These are phyloP conservation scores for Quercus tomentella DNA, from an alignment of 331 rosid genomes.

Conservation along the genomic window DNA sequence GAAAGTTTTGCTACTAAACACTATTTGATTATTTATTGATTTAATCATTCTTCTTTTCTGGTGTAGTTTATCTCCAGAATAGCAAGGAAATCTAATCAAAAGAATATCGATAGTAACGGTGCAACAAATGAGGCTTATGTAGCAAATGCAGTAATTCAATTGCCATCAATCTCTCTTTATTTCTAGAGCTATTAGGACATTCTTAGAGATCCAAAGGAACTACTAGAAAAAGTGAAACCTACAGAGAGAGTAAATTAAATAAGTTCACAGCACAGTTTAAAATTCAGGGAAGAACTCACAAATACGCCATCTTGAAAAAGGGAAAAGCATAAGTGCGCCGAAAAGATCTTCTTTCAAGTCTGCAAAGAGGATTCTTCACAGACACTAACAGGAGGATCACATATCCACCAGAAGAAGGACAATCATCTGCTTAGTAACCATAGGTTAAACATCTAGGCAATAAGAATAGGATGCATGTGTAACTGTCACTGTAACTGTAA, in stretches of 20 bases:
- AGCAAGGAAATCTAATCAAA: slow-evolving; percentile 84
- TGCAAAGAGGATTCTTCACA: slow-evolving; percentile 61
- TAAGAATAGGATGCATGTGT: neutral
- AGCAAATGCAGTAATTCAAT: slow-evolving; percentile 68
- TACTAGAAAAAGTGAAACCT: neutral
- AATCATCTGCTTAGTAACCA: slow-evolving; percentile 2
- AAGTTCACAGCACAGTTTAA: neutral
- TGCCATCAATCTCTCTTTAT: slow-evolving; percentile 8
- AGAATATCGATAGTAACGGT: slow-evolving; percentile 85
- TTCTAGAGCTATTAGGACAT: neutral
- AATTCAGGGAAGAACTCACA: slow-evolving; percentile 2
- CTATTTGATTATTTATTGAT: neutral
- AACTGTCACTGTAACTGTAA: no score
- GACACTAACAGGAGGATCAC: slow-evolving; percentile 83
- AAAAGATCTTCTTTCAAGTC: slow-evolving; percentile 69
- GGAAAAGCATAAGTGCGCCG: slow-evolving; percentile 60
- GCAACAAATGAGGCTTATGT: slow-evolving; percentile 96
- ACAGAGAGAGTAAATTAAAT: neutral
- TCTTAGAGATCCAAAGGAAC: neutral
- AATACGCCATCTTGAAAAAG: slow-evolving; percentile 33
- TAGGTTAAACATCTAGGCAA: neutral
- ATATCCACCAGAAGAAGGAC: slow-evolving; percentile 43
- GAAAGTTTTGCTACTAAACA: neutral
- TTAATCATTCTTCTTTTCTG: slow-evolving; percentile 12
- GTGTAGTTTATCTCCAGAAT: slow-evolving; percentile 90